A percentile compares a stretch with the other conserved stretches of the same genome.
Conservation (phyloP, 192 early-diverging fungal species). For the Gigaspora rosea region DNA sequence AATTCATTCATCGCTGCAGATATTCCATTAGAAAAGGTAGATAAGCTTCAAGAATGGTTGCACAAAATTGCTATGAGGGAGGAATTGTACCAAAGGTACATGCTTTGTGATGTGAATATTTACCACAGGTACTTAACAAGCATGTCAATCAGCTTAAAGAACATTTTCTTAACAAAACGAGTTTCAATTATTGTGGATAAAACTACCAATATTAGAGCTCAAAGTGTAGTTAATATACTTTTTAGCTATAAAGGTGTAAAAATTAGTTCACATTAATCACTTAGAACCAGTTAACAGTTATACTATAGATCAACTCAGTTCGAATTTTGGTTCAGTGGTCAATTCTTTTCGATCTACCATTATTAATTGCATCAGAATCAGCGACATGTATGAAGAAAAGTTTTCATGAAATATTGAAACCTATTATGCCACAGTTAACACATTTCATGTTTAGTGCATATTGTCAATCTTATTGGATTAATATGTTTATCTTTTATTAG, state of each 20-base stretch:
- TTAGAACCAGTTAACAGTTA: neutral
- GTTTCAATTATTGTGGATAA: conserved; percentile 6
- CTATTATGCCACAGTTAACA: too few species aligned
- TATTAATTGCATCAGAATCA: conserved; percentile 7
- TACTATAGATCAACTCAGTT: conserved; percentile 12
- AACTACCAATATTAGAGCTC: conserved; percentile 6
- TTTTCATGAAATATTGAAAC: neutral
- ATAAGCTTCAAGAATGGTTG: neutral
- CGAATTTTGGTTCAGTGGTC: conserved; percentile 9
- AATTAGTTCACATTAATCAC: neutral
- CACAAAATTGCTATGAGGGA: neutral
- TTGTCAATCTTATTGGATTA: too few species aligned
- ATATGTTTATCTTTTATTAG: too few species aligned
- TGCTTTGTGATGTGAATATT: too few species aligned
- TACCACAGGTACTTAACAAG: neutral
- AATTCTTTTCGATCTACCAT: conserved; percentile 10
- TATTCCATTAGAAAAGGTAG: too few species aligned
- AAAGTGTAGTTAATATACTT: conserved; percentile 10
- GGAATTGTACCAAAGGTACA: too few species aligned
- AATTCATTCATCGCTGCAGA: neutral
- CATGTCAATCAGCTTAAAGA: conserved; percentile 2
- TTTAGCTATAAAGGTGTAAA: neutral
- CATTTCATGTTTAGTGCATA: neutral
- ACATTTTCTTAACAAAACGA: neutral
- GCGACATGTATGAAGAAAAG: conserved; percentile 6